phyloP scores from a whole-genome alignment of 129 eudicot species.

The Flaveria brownii region DNA sequence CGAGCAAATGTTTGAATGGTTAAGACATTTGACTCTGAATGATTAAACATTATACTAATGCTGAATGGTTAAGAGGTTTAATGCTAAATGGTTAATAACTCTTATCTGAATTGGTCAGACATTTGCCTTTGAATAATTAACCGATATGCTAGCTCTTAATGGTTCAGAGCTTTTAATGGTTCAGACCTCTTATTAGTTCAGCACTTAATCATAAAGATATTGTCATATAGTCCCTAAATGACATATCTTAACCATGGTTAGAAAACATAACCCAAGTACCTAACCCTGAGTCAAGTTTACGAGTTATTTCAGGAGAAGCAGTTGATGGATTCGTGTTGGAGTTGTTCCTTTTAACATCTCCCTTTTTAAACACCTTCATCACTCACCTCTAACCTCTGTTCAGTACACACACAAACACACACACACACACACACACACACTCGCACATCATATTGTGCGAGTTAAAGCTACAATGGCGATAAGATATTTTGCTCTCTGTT shows the following conservation, averaged over 20 bases:
- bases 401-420: background rate
- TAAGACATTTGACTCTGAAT: no score
- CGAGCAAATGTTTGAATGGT: no score
- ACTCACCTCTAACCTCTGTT: conserved; percentile 33
- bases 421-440: background rate
- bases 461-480: conserved; percentile 43
- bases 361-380: conserved; percentile 39
- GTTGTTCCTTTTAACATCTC: conserved; percentile 29
- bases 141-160: no score
- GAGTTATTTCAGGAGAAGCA: conserved; percentile 17
- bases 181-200: no score
- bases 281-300: conserved; percentile 5
- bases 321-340: conserved; percentile 24
- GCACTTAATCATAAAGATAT: no score
- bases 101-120: no score
- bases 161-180: no score
- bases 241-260: conserved; percentile 28
- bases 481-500: conserved; percentile 32
- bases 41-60: no score
- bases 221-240: background rate
- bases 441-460: conserved; percentile 33
- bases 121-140: no score
- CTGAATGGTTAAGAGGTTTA: no score
- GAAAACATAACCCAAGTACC: background rate
- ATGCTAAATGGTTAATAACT: no score